Evolutionary conservation across 768 basidiomycete genomes (phyloP).

Genomic region (Termitomyces sp.): DNA sequence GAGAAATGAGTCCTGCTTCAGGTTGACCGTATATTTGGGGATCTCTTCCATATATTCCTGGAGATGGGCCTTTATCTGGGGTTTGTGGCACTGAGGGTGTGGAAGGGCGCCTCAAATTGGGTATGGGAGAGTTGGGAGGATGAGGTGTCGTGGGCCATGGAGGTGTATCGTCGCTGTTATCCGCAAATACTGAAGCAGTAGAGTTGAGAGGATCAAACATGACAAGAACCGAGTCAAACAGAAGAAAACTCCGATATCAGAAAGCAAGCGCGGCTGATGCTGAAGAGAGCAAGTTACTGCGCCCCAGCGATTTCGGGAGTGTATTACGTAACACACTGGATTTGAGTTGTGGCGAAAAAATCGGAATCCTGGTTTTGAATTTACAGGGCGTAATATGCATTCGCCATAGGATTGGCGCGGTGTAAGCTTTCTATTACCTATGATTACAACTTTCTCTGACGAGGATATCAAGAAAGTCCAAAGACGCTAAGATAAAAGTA

Average conservation of each 20-base stretch:
- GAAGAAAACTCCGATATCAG: neutral
- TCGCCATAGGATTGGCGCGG: no score
- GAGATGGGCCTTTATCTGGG: slow-evolving; percentile 48
- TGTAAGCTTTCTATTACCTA: no score
- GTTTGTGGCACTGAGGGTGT: slow-evolving; percentile 44
- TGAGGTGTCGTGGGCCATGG: slow-evolving; percentile 86
- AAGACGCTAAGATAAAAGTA: no score
- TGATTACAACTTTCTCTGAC: neutral
- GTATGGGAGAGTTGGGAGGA: slow-evolving; percentile 64
- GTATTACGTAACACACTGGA: slow-evolving; percentile 6
- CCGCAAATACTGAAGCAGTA: slow-evolving; percentile 51
- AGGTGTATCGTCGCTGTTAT: slow-evolving; percentile 44
- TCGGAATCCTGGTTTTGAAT: no score
- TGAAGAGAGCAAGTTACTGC: neutral
- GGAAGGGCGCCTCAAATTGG: slow-evolving; percentile 62
- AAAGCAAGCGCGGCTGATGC: neutral
- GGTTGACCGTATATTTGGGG: slow-evolving; percentile 88
- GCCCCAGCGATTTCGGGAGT: neutral
- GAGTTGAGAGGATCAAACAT: slow-evolving; percentile 78
- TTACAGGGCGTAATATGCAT: no score
- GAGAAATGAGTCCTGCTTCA: slow-evolving; percentile 79
- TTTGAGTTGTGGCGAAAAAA: no score
- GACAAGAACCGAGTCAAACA: slow-evolving; percentile 5
- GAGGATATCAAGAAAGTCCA: neutral
- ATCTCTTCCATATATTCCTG: slow-evolving; percentile 70